A percentile compares a stretch with the other conserved stretches of the same genome.
These are phyloP conservation scores for Thermothielavioides terrestris DNA, from an alignment of 495 filamentous ascomycete species.

Conservation along the genomic window DNA sequence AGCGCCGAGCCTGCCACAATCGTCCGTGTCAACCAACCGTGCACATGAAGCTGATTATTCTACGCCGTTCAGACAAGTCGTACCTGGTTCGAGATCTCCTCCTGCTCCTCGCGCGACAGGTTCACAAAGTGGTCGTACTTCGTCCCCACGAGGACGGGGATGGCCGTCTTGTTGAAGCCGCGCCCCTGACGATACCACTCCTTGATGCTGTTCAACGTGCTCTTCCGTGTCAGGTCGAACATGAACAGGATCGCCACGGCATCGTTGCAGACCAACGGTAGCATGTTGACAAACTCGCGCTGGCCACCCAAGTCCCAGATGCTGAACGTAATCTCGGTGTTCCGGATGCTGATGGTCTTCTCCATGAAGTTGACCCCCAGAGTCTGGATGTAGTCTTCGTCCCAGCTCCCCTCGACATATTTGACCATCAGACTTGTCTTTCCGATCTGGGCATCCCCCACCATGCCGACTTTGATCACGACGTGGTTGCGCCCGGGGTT, in stretches of 20 bases:
- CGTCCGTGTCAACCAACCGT: slow-evolving; percentile 3
- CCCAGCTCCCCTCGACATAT: slow-evolving; percentile 98
- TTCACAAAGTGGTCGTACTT: slow-evolving; percentile 99
- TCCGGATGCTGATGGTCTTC: slow-evolving; percentile 97
- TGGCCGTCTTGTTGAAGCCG: slow-evolving; percentile 98
- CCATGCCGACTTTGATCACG: slow-evolving; percentile 99
- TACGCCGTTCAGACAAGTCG: slow-evolving; percentile 14
- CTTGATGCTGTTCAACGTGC: slow-evolving; percentile 96
- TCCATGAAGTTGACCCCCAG: slow-evolving; percentile 99
- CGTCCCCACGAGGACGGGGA: slow-evolving; percentile 91
- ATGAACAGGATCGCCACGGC: slow-evolving; percentile 98
- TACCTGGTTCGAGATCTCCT: slow-evolving; percentile 94
- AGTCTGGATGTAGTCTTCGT: slow-evolving; percentile 99
- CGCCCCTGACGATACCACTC: slow-evolving; percentile 98
- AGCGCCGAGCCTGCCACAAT: slow-evolving; percentile 69
- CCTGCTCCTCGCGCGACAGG: slow-evolving; percentile 92
- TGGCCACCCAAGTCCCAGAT: slow-evolving; percentile 99
- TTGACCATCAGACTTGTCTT: slow-evolving; percentile 99
- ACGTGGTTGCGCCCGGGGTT: slow-evolving; percentile 68
- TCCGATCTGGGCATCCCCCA: slow-evolving; percentile 96
- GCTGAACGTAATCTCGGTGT: slow-evolving; percentile 99
- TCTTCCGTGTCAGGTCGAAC: slow-evolving; percentile 97
- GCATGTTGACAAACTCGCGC: slow-evolving; percentile 98
- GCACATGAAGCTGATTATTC: too few species aligned
- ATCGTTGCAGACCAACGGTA: slow-evolving; percentile 96